Evolutionary conservation across 768 basidiomycete species (phyloP).

Genomic region (Lentinula sp.): DNA sequence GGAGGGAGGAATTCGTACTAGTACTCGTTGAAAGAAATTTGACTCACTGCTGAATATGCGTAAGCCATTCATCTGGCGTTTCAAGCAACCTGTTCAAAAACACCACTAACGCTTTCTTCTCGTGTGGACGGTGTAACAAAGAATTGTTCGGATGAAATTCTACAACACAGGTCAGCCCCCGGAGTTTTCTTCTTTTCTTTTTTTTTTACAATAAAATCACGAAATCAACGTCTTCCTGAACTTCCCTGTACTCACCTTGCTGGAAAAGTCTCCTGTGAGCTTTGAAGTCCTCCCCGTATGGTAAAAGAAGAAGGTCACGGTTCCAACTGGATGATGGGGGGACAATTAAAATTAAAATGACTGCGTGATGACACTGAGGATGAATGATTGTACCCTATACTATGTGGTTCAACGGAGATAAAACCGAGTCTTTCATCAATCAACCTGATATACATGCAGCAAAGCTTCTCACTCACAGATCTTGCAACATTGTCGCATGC

Average conservation of each 20-base stretch:
- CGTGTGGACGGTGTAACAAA: background rate
- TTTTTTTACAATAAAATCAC: too few species aligned
- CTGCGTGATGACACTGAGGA: background rate
- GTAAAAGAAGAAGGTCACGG: slow-evolving; percentile 10
- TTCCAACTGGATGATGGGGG: slow-evolving; percentile 5
- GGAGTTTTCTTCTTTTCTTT: too few species aligned
- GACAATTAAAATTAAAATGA: too few species aligned
- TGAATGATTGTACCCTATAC: background rate
- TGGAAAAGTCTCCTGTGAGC: background rate
- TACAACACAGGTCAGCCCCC: background rate
- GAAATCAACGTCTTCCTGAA: too few species aligned
- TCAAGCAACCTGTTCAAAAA: background rate
- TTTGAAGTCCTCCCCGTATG: background rate
- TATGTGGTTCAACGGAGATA: background rate
- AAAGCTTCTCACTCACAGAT: slow-evolving; percentile 2
- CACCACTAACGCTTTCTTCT: background rate
- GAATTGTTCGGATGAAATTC: background rate
- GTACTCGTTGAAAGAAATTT: background rate
- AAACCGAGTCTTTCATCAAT: too few species aligned
- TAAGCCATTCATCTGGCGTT: background rate
- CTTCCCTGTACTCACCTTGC: background rate
- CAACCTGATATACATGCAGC: too few species aligned
- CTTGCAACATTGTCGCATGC: slow-evolving; percentile 6
- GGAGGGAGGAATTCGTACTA: too few species aligned
- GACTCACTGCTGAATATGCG: slow-evolving; percentile 4